A percentile compares a stretch with the other conserved stretches of the same genome.
These are phyloP conservation scores for Teratosphaeria destructans DNA, from an alignment of 2,329 filamentous ascomycete species.

Conservation along the genomic window DNA sequence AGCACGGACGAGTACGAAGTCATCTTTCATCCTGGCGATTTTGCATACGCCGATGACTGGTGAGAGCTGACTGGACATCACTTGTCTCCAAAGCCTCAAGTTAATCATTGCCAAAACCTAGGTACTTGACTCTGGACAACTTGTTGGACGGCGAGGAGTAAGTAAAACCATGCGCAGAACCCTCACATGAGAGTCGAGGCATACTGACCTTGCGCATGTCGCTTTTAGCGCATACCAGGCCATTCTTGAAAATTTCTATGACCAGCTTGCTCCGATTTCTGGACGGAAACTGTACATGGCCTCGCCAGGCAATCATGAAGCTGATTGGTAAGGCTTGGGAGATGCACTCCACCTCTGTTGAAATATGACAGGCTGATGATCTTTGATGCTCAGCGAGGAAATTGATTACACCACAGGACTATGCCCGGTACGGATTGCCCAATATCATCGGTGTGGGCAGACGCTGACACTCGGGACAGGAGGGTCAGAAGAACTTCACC, in stretches of 20 bases:
- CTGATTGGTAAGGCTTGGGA: constrained; percentile 34
- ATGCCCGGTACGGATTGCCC: background rate
- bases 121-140: background rate
- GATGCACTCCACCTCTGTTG: too few relatives aligned
- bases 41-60: constrained; percentile 53
- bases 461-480: background rate
- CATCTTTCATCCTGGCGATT: constrained; percentile 44
- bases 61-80: constrained; percentile 36
- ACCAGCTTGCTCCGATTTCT: constrained; percentile 45
- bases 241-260: constrained; percentile 48
- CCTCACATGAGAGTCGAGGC: too few relatives aligned
- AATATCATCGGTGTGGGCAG: background rate
- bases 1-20: constrained; percentile 48
- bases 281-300: constrained; percentile 48
- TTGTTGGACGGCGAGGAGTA: background rate
- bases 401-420: background rate
- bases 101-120: constrained; percentile 28
- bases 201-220: too few relatives aligned
- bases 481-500: background rate
- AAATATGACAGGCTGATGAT: background rate
- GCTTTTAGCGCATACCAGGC: constrained; percentile 26
- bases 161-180: too few relatives aligned
- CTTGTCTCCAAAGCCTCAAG: constrained; percentile 35
- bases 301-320: constrained; percentile 51
- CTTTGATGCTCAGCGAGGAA: background rate